These are phyloP conservation scores for Lathyrus oleraceus DNA, from an alignment of 306 rosid species.

Conservation along the genomic window DNA sequence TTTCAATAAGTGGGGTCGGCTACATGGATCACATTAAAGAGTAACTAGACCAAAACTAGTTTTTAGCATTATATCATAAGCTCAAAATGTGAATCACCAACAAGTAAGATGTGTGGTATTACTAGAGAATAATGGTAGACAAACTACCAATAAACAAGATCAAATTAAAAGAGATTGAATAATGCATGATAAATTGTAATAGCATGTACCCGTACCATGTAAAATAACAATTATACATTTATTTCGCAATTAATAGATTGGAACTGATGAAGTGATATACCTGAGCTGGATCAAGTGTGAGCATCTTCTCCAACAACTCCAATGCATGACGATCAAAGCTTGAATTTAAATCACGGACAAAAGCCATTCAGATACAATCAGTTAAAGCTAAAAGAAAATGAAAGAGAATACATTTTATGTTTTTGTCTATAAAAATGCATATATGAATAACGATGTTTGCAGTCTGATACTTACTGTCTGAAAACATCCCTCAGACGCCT, in stretches of 20 bases:
- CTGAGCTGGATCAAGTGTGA: conserved; percentile 73
- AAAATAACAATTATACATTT: conserved; percentile 9
- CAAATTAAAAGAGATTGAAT: conserved; percentile 6
- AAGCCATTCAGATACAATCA: conserved; percentile 6
- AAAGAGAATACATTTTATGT: background rate
- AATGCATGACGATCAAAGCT: conserved; percentile 68
- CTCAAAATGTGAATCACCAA: background rate
- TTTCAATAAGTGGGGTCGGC: no score
- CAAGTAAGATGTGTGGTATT: conserved; percentile 4
- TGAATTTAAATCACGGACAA: background rate
- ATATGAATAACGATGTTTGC: conserved; percentile 3
- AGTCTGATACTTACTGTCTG: conserved; percentile 50
- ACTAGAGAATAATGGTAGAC: background rate
- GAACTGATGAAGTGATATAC: conserved; percentile 36
- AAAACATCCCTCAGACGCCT: conserved; percentile 65
- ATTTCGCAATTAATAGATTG: conserved; percentile 5
- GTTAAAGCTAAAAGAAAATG: background rate
- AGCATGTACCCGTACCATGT: conserved; percentile 5
- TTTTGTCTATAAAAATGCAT: background rate
- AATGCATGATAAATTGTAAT: background rate
- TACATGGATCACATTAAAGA: background rate
- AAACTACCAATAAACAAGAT: background rate
- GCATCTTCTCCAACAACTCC: conserved; percentile 69
- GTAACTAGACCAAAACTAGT: conserved; percentile 18
- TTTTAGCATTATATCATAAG: background rate